Evolutionary conservation across 2,329 filamentous ascomycete genomes (phyloP).

Genomic region (Hypoxylon sp.): DNA sequence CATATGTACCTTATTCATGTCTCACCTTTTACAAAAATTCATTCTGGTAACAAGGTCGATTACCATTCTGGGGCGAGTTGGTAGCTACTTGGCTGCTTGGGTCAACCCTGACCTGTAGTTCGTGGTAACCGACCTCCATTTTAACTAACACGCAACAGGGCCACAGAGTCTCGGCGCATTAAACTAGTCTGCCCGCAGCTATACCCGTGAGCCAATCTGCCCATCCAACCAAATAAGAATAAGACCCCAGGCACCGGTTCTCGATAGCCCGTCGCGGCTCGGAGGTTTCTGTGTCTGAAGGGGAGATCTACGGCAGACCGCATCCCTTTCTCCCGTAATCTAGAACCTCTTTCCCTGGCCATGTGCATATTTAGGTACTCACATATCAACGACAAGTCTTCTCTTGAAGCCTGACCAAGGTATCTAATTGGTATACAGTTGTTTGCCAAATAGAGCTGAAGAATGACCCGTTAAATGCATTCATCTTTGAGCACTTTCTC

Average conservation of each 20-base stretch:
- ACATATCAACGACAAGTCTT: not conserved
- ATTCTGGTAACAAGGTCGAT: conserved; percentile 3
- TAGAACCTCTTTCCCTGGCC: not conserved
- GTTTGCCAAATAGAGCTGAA: not conserved
- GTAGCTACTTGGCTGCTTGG: conserved; percentile 1
- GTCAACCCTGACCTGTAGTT: conserved; percentile 12
- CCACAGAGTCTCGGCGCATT: conserved; percentile 32
- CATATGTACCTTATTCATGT: conserved; percentile 33
- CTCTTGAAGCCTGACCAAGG: not conserved
- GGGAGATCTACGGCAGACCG: conserved; percentile 32
- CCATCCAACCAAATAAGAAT: conserved; percentile 15
- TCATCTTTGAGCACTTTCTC: not conserved
- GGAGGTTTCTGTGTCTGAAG: conserved; percentile 38
- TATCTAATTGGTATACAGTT: not conserved
- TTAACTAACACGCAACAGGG: conserved; percentile 12
- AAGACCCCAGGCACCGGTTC: conserved; percentile 6
- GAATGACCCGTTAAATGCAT: not conserved
- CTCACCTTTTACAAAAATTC: conserved; percentile 14
- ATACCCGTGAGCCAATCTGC: conserved; percentile 25
- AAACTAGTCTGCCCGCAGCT: conserved; percentile 30
- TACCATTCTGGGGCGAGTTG: conserved; percentile 31
- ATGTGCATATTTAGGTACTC: not conserved
- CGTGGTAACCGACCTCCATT: conserved; percentile 4
- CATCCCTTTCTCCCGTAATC: conserved; percentile 32
- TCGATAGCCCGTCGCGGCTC: conserved; percentile 23